These are phyloP conservation scores for Medicago truncatula DNA, from an alignment of 306 rosid genomes.

Conservation along the genomic window MtrunA17r5.0-ANR NC_053048.1:41653501-41654000, in stretches of 20 bases:
- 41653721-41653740: neutral
- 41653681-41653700: no score
- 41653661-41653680: neutral
- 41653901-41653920: slow-evolving; percentile 8
- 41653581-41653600: neutral
- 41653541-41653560: slow-evolving; percentile 14
- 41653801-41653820: slow-evolving; percentile 9
- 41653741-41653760: slow-evolving; percentile 6
- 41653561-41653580: slow-evolving; percentile 8
- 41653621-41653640: neutral
- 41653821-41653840: slow-evolving; percentile 2
- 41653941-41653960: slow-evolving; percentile 16
- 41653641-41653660: slow-evolving; percentile 2
- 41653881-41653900: slow-evolving; percentile 13
- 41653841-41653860: neutral
- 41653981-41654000: slow-evolving; percentile 5
- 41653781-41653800: slow-evolving; percentile 5
- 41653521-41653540: neutral
- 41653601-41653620: slow-evolving; percentile 19
- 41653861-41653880: neutral
- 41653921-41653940: slow-evolving; percentile 31
- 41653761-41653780: slow-evolving; percentile 3
- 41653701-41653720: neutral
- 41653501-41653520: neutral
- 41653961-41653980: slow-evolving; percentile 25